A percentile compares a stretch with the other conserved stretches of the same genome.
These are phyloP conservation scores for Phytophthora agathidicida DNA, from an alignment of 352 stramenopile genomes.

Conservation along the genomic window DNA sequence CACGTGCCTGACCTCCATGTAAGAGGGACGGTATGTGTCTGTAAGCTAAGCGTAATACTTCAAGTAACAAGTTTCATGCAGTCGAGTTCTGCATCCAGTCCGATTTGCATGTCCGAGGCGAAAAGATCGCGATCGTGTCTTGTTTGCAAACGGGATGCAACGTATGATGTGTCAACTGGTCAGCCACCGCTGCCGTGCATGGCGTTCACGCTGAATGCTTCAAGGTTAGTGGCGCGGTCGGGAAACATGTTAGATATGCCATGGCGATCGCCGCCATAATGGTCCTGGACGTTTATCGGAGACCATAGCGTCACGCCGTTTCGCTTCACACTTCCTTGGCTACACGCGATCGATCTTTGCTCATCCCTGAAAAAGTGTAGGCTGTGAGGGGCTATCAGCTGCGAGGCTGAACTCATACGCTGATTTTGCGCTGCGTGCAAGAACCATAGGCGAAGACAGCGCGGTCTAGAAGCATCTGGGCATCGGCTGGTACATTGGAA, in stretches of 20 bases:
- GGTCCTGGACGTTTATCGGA: too few relatives aligned
- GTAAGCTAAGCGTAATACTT: constrained; percentile 8
- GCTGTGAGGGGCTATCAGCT: constrained; percentile 21
- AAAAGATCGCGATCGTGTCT: constrained; percentile 12
- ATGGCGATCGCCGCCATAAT: background rate
- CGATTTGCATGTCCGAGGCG: constrained; percentile 3
- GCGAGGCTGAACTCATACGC: background rate
- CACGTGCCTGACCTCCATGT: constrained; percentile 39
- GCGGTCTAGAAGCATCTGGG: too few relatives aligned
- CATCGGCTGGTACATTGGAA: too few relatives aligned
- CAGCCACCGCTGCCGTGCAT: background rate
- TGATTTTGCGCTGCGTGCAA: too few relatives aligned
- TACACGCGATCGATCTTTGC: constrained; percentile 20
- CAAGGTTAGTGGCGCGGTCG: constrained; percentile 1
- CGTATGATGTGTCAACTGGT: constrained; percentile 14
- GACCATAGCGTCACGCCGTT: constrained; percentile 1
- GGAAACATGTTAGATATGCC: constrained; percentile 1
- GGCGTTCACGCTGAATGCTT: constrained; percentile 8
- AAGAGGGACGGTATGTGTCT: background rate
- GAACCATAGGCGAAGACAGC: too few relatives aligned
- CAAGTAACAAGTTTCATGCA: constrained; percentile 7
- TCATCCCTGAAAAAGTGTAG: constrained; percentile 31
- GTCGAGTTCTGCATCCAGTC: constrained; percentile 10
- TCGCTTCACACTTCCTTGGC: constrained; percentile 5
- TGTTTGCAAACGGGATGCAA: constrained; percentile 26